A percentile compares a stretch with the other conserved stretches of the same genome.
phyloP scores from a whole-genome alignment of 2,329 filamentous ascomycete genomes.

The Coniochaeta ligniaria region DNA sequence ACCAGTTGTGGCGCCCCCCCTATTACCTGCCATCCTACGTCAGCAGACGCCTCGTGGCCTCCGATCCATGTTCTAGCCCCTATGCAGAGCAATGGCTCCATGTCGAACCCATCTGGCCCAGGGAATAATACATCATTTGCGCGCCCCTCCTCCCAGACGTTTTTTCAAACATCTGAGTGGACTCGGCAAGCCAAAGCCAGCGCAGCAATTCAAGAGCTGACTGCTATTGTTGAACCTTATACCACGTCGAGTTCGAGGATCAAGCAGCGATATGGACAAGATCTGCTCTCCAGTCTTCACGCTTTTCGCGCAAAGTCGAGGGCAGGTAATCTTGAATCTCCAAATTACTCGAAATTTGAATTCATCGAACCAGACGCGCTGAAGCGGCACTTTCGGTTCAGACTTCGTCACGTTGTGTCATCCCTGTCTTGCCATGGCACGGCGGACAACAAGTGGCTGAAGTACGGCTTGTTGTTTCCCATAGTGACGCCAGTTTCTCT shows the following conservation, averaged over 20 bases:
- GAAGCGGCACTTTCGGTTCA: neutral
- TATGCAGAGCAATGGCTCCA: neutral
- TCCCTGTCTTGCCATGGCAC: neutral
- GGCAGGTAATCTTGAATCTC: neutral
- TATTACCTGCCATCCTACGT: neutral
- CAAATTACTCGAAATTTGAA: neutral
- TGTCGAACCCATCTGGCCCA: neutral
- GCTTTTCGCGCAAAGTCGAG: neutral
- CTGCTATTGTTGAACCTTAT: neutral
- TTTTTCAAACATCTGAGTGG: neutral
- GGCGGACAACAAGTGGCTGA: constrained; percentile 28
- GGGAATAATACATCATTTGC: neutral
- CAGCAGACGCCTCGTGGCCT: neutral
- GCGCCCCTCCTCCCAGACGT: neutral
- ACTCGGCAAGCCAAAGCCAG: neutral
- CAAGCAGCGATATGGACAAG: constrained; percentile 7
- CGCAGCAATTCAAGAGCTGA: neutral
- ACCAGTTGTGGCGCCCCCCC: neutral
- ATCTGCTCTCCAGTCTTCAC: constrained; percentile 11
- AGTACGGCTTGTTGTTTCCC: constrained; percentile 35
- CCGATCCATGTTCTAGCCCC: neutral
- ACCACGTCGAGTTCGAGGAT: neutral
- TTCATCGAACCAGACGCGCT: neutral
- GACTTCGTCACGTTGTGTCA: neutral
- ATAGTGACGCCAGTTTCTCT: constrained; percentile 31